Evolutionary conservation across 352 stramenopile species (phyloP).

Genomic region (Halophytophthora batemanensis): DNA sequence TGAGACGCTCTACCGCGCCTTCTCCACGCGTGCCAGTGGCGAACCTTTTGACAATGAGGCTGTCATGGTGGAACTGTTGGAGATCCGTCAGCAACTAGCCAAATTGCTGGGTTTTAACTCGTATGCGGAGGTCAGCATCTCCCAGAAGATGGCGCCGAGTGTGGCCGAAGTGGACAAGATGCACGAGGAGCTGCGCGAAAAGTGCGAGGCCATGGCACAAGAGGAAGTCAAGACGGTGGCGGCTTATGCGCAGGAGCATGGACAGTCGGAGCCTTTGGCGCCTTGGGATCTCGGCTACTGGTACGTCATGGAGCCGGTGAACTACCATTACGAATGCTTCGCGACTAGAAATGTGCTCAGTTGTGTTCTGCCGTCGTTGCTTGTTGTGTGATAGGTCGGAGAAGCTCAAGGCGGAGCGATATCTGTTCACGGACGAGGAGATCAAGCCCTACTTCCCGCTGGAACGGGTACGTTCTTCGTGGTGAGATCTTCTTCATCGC

Average conservation of each 20-base stretch:
- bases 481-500: not conserved
- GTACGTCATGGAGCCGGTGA: conserved; percentile 17
- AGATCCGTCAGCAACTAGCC: conserved; percentile 90
- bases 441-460: conserved; percentile 97
- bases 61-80: conserved; percentile 93
- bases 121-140: conserved; percentile 91
- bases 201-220: conserved; percentile 89
- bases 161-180: conserved; percentile 92
- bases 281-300: conserved; percentile 96
- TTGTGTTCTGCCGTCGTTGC: not conserved
- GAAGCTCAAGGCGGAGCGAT: conserved; percentile 94
- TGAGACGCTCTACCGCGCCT: conserved; percentile 93
- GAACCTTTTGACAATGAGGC: conserved; percentile 90
- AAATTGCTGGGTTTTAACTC: conserved; percentile 92
- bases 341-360: not conserved
- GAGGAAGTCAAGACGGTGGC: conserved; percentile 91
- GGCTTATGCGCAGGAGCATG: conserved; percentile 79
- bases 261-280: conserved; percentile 72
- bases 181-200: conserved; percentile 90
- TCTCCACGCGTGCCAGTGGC: conserved; percentile 88
- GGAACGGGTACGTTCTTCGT: conserved; percentile 62
- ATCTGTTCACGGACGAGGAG: conserved; percentile 95
- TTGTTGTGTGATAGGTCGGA: conserved; percentile 89
- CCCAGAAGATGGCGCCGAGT: conserved; percentile 95
- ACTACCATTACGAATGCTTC: not conserved